Percentiles rank a stretch among this genome's conserved stretches.
Conservation (phyloP, 805 yeast genomes). For the Yamadazyma sp. region DNA sequence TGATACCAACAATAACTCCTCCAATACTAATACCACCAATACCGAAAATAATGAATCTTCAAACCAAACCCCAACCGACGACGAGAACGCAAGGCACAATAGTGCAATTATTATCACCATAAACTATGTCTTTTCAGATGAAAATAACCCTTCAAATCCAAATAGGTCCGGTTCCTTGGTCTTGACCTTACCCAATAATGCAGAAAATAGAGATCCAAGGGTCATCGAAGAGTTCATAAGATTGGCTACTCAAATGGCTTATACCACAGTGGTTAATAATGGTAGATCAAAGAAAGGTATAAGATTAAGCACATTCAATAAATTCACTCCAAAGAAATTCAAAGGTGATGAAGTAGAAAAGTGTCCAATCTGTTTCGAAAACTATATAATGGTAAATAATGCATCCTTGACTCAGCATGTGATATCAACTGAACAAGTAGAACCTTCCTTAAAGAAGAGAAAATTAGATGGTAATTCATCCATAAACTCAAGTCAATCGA, state of each 20-base stretch:
- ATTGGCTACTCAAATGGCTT: conserved; percentile 68
- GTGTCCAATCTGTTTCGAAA: conserved; percentile 68
- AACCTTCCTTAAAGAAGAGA: conserved; percentile 18
- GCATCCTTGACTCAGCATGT: conserved; percentile 27
- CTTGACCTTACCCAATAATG: conserved; percentile 65
- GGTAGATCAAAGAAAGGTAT: conserved; percentile 51
- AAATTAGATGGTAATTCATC: conserved; percentile 18
- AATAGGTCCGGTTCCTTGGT: conserved; percentile 56
- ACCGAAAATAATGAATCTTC: neutral
- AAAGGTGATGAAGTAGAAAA: conserved; percentile 22
- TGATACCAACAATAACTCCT: conserved; percentile 1
- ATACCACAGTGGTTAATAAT: conserved; percentile 55
- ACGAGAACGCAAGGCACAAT: conserved; percentile 1
- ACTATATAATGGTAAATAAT: no score
- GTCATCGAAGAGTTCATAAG: conserved; percentile 58
- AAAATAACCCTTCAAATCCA: conserved; percentile 33
- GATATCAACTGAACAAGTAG: conserved; percentile 11
- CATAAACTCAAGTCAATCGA: conserved; percentile 1
- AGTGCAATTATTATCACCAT: conserved; percentile 43
- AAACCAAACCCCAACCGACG: neutral
- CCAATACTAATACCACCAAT: conserved; percentile 3
- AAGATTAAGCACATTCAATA: conserved; percentile 49
- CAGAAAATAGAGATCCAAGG: conserved; percentile 56
- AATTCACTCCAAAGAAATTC: conserved; percentile 33
- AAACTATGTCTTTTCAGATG: conserved; percentile 42